A percentile compares a stretch with the other conserved stretches of the same genome.
These are phyloP conservation scores for Circinella minor DNA, from an alignment of 371 early-diverging fungal species.

Conservation along the genomic window DNA sequence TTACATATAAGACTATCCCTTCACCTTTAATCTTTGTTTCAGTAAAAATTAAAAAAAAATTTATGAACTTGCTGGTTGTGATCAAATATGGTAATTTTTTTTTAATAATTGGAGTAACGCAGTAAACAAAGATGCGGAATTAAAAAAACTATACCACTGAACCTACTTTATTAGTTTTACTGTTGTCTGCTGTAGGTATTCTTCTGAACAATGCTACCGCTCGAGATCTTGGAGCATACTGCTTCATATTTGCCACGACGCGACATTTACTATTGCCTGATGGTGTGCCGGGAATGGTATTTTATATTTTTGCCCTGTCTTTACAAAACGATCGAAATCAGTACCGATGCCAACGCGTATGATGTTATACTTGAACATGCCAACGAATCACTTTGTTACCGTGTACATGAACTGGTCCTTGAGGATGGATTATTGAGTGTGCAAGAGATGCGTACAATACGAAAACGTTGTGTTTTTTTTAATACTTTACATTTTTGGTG, in stretches of 20 bases:
- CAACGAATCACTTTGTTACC: not conserved
- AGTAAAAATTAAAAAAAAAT: too few species aligned
- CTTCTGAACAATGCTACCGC: not conserved
- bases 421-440: not conserved
- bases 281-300: conserved; percentile 3
- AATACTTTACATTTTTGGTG: not conserved
- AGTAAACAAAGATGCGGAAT: too few species aligned
- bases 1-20: conserved; percentile 7
- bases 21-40: too few species aligned
- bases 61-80: too few species aligned
- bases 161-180: too few species aligned
- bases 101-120: too few species aligned
- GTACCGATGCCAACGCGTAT: conserved; percentile 2
- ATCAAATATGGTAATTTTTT: too few species aligned
- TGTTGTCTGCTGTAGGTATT: too few species aligned
- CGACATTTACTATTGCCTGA: conserved; percentile 1
- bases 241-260: not conserved
- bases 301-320: conserved; percentile 7
- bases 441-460: not conserved
- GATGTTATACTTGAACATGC: not conserved
- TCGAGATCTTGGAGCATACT: not conserved
- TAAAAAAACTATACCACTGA: too few species aligned
- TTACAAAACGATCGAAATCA: conserved; percentile 4
- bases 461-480: not conserved
- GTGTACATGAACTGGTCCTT: not conserved